phyloP scores from a whole-genome alignment of 352 stramenopile genomes.

The Pythium brachiatum region DNA sequence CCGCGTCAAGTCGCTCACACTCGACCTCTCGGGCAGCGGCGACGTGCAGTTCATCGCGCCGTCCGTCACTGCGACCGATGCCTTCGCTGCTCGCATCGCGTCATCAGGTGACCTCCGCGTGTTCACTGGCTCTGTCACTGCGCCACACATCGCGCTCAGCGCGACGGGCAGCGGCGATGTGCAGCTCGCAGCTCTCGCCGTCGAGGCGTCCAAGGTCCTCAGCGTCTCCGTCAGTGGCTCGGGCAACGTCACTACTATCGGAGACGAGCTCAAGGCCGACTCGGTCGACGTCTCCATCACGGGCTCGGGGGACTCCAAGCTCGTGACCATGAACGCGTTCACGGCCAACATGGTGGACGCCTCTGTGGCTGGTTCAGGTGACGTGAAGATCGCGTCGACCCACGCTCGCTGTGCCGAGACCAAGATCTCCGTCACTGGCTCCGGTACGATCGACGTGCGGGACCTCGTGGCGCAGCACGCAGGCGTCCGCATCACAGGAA shows the following conservation, averaged over 20 bases:
- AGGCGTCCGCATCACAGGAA: conserved; percentile 17
- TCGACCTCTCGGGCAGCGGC: conserved; percentile 29
- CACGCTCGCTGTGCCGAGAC: conserved; percentile 9
- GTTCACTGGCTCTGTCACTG: conserved; percentile 16
- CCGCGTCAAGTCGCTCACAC: conserved; percentile 19
- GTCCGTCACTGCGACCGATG: conserved; percentile 9
- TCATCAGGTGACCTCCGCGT: conserved; percentile 22
- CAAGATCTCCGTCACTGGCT: conserved; percentile 27
- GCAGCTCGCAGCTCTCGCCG: conserved; percentile 16
- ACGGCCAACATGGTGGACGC: conserved; percentile 13
- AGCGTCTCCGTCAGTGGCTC: conserved; percentile 7
- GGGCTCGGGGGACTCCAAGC: conserved; percentile 25
- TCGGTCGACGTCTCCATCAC: conserved; percentile 15
- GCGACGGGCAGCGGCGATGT: conserved; percentile 26
- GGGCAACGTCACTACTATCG: conserved; percentile 16
- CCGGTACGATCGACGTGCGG: conserved; percentile 22
- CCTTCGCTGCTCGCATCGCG: conserved; percentile 3
- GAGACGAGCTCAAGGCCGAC: conserved; percentile 13
- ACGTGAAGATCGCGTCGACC: conserved; percentile 21
- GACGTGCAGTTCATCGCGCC: conserved; percentile 30
- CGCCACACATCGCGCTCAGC: conserved; percentile 5
- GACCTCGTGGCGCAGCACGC: conserved; percentile 20
- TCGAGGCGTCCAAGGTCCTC: conserved; percentile 3
- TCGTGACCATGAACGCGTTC: conserved; percentile 23
- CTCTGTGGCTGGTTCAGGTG: conserved; percentile 23